phyloP scores from a whole-genome alignment of 2,329 filamentous ascomycete species.

The Lachnellula subtilissima region DNA sequence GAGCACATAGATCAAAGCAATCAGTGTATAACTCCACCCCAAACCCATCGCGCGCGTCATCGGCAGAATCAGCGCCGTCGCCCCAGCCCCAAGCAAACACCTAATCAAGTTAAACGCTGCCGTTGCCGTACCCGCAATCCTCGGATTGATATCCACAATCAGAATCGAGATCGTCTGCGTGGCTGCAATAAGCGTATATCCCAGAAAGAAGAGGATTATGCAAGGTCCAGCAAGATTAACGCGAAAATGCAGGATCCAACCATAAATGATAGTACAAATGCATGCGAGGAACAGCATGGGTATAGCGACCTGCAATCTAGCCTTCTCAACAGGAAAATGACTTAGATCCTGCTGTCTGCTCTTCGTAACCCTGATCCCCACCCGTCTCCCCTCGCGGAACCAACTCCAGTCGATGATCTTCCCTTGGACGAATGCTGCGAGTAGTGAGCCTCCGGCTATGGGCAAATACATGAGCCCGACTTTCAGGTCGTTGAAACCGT shows the following conservation, averaged over 20 bases:
- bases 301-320: conserved; percentile 44
- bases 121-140: conserved; percentile 47
- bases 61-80: conserved; percentile 47
- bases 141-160: conserved; percentile 52
- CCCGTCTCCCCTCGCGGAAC: conserved; percentile 50
- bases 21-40: conserved; percentile 48
- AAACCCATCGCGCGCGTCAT: conserved; percentile 47
- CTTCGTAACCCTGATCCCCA: conserved; percentile 49
- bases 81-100: conserved; percentile 50
- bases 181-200: conserved; percentile 47
- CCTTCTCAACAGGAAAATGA: conserved; percentile 48
- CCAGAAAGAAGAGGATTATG: conserved; percentile 43
- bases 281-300: conserved; percentile 48
- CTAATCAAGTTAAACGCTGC: conserved; percentile 53
- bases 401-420: conserved; percentile 63
- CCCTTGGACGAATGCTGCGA: conserved; percentile 43
- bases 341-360: conserved; percentile 47
- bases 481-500: conserved; percentile 52
- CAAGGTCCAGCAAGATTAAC: conserved; percentile 43
- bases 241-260: conserved; percentile 44
- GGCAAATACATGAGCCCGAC: conserved; percentile 52
- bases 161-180: conserved; percentile 48
- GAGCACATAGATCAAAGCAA: conserved; percentile 40
- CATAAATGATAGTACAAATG: conserved; percentile 44
- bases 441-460: conserved; percentile 41